phyloP scores from a whole-genome alignment of 768 basidiomycete genomes.

The Peribolospora kevripleyi region DNA sequence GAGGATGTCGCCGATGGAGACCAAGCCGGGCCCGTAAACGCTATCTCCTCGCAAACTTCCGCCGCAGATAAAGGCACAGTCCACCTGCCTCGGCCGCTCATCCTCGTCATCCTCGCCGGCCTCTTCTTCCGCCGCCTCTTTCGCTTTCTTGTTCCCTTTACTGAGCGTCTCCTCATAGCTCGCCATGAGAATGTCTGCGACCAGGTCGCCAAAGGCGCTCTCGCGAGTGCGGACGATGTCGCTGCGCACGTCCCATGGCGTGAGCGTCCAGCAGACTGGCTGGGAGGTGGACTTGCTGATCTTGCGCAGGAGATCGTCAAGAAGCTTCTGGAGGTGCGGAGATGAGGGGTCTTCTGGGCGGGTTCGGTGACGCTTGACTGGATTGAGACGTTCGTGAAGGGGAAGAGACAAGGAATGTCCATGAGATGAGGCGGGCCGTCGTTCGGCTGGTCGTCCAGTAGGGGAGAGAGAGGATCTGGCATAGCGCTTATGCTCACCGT shows the following conservation, averaged over 20 bases:
- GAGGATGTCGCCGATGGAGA: conserved; percentile 64
- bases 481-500: not conserved
- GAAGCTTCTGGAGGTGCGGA: conserved; percentile 30
- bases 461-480: conserved; percentile 5
- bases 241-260: conserved; percentile 47
- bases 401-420: too few relatives aligned
- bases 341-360: conserved; percentile 36
- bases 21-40: conserved; percentile 52
- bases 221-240: conserved; percentile 43
- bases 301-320: conserved; percentile 39
- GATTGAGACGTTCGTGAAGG: conserved; percentile 1
- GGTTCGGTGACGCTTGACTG: conserved; percentile 45
- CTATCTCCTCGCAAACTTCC: conserved; percentile 72
- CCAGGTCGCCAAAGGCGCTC: conserved; percentile 35
- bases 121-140: conserved; percentile 28
- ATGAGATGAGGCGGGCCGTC: too few relatives aligned
- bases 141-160: not conserved
- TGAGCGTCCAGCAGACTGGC: conserved; percentile 46
- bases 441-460: too few relatives aligned
- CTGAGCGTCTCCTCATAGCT: conserved; percentile 26
- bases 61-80: conserved; percentile 56
- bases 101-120: conserved; percentile 20
- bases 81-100: conserved; percentile 28
- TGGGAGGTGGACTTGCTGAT: conserved; percentile 46
- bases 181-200: conserved; percentile 60